Base-by-base conservation (phyloP, 805 yeast genomes). In the Starmerella bombicola region DNA sequence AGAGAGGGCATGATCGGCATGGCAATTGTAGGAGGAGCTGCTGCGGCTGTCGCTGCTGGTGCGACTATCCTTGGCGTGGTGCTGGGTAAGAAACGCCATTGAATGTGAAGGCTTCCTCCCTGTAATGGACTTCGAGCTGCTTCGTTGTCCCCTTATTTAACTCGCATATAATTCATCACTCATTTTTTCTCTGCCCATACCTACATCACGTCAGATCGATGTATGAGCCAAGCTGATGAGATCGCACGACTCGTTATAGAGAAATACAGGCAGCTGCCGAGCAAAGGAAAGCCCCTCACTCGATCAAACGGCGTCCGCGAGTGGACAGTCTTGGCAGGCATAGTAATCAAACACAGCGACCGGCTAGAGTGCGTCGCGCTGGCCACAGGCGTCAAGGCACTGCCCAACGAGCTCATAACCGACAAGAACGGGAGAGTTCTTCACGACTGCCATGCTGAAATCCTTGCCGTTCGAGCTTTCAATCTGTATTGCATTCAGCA, bases 391-490 rank as follows among this genome's bases (percentile, higher is more conserved):
- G 80, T 84, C 37, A 91, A 91, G 55, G 71, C 83, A 0, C 52
- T 71, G 16, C 86, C 96, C 1, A 73, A 78, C 50, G 55, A 49
- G 1, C 54, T 49, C 2, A 57, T 79, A 0, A 46, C 55, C 3
- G 61, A 62, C 36, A 62, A 71, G 2, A 42, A 63, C 0, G 96
- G 97, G 0, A 55, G 57, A 15, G 57, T 84, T 7, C 63, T 88
- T 0, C 97, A 88, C 54, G 97, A 88, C 58, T 65, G 77, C 57
- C 98, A 88, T 62, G 96, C 97, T 0, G 98, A 88, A 55, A 70
- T 85, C 1, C 60, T 91, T 13, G 72, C 80, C 0, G 42, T 86
- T 0, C 61, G 97, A 21, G 71, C 75, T 1, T 74, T 88, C 55
- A 86, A 86, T 51, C 58, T 70, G 49, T 69, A 64, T 38, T 48